Evolutionary conservation across 208 protist genomes (phyloP).

Genomic region (Acanthamoeba castellanii): DNA sequence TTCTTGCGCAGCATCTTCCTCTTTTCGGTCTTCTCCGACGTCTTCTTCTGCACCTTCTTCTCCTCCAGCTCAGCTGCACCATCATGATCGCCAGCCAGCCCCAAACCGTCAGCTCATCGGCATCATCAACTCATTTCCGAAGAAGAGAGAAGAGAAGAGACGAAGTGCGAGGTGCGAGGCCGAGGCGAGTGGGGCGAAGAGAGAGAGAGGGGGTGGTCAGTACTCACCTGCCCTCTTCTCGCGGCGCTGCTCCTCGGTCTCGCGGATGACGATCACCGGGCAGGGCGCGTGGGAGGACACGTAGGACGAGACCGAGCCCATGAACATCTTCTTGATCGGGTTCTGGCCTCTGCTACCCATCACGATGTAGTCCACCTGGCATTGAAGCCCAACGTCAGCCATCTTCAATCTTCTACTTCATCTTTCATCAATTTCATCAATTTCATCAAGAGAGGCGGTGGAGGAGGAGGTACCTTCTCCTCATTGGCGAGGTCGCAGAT

Average conservation of each 20-base stretch:
- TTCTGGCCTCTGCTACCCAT: slow-evolving; percentile 25
- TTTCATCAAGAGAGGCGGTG: too few relatives aligned
- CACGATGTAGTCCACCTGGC: slow-evolving; percentile 35
- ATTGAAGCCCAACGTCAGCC: not conserved
- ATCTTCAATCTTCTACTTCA: not conserved
- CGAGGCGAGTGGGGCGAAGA: not conserved
- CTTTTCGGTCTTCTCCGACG: not conserved
- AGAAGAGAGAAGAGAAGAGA: not conserved
- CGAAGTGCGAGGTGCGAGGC: too few relatives aligned
- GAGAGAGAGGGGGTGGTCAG: not conserved
- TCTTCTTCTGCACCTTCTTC: not conserved
- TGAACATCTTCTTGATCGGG: not conserved
- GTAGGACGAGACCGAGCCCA: slow-evolving; percentile 30
- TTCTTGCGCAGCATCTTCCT: slow-evolving; percentile 1
- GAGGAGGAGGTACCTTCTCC: not conserved
- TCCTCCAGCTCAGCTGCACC: not conserved
- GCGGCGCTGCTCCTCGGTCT: slow-evolving; percentile 44
- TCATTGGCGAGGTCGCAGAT: slow-evolving; percentile 24
- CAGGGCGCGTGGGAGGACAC: slow-evolving; percentile 29
- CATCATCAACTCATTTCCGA: not conserved
- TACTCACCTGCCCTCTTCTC: slow-evolving; percentile 13
- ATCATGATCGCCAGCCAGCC: not conserved
- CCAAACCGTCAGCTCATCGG: not conserved
- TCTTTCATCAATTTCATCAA: not conserved
- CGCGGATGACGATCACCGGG: slow-evolving; percentile 34